Evolutionary conservation across 2,329 filamentous ascomycete species (phyloP).

Genomic region (Chaetomium olivaceum): DNA sequence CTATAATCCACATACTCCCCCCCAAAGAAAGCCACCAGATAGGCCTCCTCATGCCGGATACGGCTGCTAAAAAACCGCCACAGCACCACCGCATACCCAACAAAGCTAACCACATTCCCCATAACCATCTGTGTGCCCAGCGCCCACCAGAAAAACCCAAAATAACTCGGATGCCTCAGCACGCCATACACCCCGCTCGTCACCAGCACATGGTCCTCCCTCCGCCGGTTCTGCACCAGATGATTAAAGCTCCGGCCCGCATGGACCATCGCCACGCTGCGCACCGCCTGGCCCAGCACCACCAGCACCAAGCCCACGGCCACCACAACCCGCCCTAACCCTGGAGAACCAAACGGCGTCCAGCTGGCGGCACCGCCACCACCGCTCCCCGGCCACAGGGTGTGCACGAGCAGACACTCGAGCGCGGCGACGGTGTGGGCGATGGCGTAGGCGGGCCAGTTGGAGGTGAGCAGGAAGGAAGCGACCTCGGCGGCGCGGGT

Average conservation of each 20-base stretch:
- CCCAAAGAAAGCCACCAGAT: conserved; percentile 79
- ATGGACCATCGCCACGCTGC: conserved; percentile 83
- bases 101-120: conserved; percentile 78
- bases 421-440: conserved; percentile 74
- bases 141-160: conserved; percentile 98
- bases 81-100: conserved; percentile 71
- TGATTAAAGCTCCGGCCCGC: conserved; percentile 93
- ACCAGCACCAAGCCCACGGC: conserved; percentile 64
- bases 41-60: conserved; percentile 75
- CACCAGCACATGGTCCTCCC: conserved; percentile 73
- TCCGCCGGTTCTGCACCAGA: conserved; percentile 70
- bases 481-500: conserved; percentile 68
- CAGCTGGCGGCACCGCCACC: conserved; percentile 41
- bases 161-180: conserved; percentile 87
- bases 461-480: conserved; percentile 80
- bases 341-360: conserved; percentile 45
- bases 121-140: conserved; percentile 90
- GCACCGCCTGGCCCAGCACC: conserved; percentile 68
- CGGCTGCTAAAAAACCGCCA: conserved; percentile 82
- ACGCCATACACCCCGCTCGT: conserved; percentile 75
- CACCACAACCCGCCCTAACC: conserved; percentile 45
- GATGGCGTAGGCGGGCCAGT: conserved; percentile 80
- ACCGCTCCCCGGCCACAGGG: conserved; percentile 60
- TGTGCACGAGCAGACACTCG: conserved; percentile 67
- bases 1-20: conserved; percentile 77